Conservation (phyloP, 129 eudicot genomes). For the Lonicera japonica region DNA sequence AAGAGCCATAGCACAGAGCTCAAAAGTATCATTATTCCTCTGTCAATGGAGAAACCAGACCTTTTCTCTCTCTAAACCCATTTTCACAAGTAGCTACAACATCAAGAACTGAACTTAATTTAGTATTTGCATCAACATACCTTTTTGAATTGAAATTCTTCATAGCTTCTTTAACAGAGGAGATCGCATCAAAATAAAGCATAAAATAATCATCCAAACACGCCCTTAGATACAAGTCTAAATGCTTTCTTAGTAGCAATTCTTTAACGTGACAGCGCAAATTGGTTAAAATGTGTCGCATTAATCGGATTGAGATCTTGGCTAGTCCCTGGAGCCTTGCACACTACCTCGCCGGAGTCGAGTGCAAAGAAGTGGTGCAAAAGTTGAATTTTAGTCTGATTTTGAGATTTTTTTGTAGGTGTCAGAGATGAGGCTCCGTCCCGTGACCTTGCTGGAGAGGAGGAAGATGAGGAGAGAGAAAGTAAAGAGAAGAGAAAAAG, state of each 20-base stretch:
- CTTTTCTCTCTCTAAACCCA: no score
- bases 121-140: constrained; percentile 41
- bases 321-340: constrained; percentile 52
- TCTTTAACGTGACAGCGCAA: constrained; percentile 40
- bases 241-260: constrained; percentile 7
- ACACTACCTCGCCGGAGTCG: constrained; percentile 45
- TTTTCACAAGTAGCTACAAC: constrained; percentile 63
- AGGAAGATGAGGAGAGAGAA: constrained; percentile 14
- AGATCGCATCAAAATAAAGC: constrained; percentile 53
- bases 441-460: constrained; percentile 8
- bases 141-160: constrained; percentile 24
- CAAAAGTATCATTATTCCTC: constrained; percentile 32
- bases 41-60: no score
- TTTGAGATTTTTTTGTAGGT: constrained; percentile 40
- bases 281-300: constrained; percentile 44
- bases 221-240: constrained; percentile 26
- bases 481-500: constrained; percentile 15
- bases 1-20: constrained; percentile 60
- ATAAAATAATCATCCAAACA: constrained; percentile 53
- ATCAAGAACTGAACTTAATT: constrained; percentile 50
- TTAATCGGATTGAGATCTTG: constrained; percentile 44
- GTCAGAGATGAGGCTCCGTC: constrained; percentile 29
- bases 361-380: constrained; percentile 53
- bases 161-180: constrained; percentile 41
- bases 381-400: constrained; percentile 36